Evolutionary conservation across 1,284 basidiomycete species (phyloP).

Genomic region (Porodaedalea pini): DNA sequence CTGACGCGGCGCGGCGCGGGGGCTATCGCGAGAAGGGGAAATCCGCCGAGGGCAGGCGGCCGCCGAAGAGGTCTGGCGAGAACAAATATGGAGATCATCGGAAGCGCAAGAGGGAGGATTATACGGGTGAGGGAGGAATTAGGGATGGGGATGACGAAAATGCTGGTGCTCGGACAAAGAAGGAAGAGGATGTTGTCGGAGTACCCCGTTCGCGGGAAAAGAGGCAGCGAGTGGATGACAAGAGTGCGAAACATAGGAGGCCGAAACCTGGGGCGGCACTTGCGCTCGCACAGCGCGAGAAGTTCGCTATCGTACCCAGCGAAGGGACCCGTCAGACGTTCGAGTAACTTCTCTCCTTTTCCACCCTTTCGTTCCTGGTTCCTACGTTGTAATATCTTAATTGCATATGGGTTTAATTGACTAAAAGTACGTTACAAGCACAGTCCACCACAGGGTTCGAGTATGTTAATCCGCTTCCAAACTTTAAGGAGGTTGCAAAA

Average conservation of each 20-base stretch:
- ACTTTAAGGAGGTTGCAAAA: too few species aligned
- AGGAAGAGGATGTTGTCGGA: not conserved
- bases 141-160: too few species aligned
- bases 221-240: conserved; percentile 24
- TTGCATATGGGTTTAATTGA: too few species aligned
- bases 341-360: not conserved
- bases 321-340: conserved; percentile 86
- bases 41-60: conserved; percentile 20
- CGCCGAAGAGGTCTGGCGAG: conserved; percentile 28
- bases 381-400: not conserved
- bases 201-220: conserved; percentile 4
- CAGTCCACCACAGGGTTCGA: too few species aligned
- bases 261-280: conserved; percentile 88
- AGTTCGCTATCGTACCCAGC: conserved; percentile 76
- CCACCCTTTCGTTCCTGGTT: not conserved
- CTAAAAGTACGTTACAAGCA: too few species aligned
- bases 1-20: conserved; percentile 80
- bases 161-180: not conserved
- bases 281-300: conserved; percentile 83
- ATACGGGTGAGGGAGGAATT: conserved; percentile 35
- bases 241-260: conserved; percentile 37
- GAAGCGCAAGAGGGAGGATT: conserved; percentile 16
- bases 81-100: conserved; percentile 16
- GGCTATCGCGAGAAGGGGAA: conserved; percentile 36
- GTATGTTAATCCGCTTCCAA: too few species aligned